Percentiles rank a stretch among this genome's conserved stretches.
Evolutionary conservation across 345 rosid species (phyloP).

Genomic region (Hibiscus syriacus): DNA sequence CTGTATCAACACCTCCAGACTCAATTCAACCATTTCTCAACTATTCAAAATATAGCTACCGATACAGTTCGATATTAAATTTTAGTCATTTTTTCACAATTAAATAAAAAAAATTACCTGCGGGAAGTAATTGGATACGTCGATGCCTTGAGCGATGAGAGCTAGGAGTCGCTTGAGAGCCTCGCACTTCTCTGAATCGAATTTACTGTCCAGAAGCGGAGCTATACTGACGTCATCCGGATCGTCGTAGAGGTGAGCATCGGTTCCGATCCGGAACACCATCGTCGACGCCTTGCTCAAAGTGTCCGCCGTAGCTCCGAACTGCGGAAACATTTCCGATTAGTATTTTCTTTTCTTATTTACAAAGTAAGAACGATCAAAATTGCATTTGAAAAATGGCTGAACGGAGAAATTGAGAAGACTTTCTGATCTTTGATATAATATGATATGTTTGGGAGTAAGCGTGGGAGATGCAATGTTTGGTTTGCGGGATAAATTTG

Average conservation of each 20-base stretch:
- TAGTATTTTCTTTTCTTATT: background rate
- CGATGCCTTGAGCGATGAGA: constrained; percentile 91
- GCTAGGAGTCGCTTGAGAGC: constrained; percentile 97
- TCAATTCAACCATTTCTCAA: background rate
- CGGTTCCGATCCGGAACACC: constrained; percentile 83
- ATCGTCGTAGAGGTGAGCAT: constrained; percentile 96
- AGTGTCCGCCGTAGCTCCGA: constrained; percentile 79
- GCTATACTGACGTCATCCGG: constrained; percentile 87
- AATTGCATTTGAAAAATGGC: background rate
- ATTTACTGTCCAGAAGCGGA: constrained; percentile 83
- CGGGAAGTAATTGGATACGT: constrained; percentile 94
- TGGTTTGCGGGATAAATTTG: background rate
- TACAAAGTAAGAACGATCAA: background rate
- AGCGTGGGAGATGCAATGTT: background rate
- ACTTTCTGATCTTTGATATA: background rate
- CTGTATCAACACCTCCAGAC: background rate
- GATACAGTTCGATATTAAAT: background rate
- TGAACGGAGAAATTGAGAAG: background rate
- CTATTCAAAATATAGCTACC: background rate
- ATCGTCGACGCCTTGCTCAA: constrained; percentile 89
- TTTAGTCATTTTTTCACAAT: background rate
- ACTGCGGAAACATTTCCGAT: constrained; percentile 54
- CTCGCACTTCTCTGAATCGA: constrained; percentile 92
- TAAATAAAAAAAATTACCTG: constrained; percentile 40
- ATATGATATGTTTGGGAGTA: background rate